Conservation (phyloP, 2,329 filamentous ascomycete species). For the Trichoderma sp. region DNA sequence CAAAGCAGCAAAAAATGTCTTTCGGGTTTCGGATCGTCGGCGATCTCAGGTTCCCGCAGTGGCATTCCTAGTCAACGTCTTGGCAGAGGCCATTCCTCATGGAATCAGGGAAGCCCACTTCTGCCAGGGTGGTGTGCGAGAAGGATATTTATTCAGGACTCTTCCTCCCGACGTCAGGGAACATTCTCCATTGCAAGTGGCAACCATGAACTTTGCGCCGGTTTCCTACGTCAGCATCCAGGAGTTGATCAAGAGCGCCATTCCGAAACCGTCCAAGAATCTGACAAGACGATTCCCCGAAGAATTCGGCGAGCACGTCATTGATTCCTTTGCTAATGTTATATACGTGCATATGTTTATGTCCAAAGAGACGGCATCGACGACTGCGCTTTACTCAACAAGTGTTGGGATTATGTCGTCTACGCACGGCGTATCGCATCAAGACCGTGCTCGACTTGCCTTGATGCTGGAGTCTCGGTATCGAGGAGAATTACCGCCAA, state of each 20-base stretch:
- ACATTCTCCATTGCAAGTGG: constrained; percentile 62
- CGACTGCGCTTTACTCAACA: constrained; percentile 64
- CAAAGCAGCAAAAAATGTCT: constrained; percentile 47
- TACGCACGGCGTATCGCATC: constrained; percentile 65
- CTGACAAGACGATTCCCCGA: constrained; percentile 40
- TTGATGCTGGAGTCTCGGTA: constrained; percentile 67
- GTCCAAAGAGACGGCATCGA: constrained; percentile 58
- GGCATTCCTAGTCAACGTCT: constrained; percentile 66
- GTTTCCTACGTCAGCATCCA: constrained; percentile 52
- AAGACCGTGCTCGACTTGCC: constrained; percentile 62
- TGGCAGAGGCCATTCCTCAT: constrained; percentile 62
- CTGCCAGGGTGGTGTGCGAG: constrained; percentile 71
- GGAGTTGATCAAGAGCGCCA: constrained; percentile 50
- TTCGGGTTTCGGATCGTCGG: constrained; percentile 67
- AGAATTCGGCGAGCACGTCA: constrained; percentile 50
- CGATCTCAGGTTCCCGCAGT: constrained; percentile 70
- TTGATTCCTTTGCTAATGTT: constrained; percentile 62
- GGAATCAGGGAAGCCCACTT: constrained; percentile 66
- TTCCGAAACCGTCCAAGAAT: constrained; percentile 46
- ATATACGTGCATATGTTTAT: constrained; percentile 58
- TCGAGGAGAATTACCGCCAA: constrained; percentile 63
- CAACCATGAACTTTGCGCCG: constrained; percentile 58
- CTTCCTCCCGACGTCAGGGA: constrained; percentile 52
- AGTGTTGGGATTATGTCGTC: constrained; percentile 65
- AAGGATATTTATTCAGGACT: constrained; percentile 65